phyloP scores from a whole-genome alignment of 257 asterid species.

The Solanum dulcamara region DNA sequence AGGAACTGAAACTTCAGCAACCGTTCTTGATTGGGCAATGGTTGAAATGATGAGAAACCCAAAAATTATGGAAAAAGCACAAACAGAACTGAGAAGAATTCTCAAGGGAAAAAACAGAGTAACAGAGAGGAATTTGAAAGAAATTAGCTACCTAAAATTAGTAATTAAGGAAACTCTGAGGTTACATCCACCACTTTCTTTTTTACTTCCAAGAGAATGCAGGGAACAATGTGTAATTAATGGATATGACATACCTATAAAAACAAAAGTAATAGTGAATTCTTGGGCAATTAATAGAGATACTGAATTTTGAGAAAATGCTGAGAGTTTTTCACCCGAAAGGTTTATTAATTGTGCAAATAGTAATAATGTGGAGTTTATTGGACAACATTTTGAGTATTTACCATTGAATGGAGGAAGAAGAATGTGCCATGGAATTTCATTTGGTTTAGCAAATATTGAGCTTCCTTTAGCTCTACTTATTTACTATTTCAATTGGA shows the following conservation, averaged over 20 bases:
- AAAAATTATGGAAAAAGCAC: background rate
- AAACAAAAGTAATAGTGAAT: background rate
- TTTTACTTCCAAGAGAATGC: background rate
- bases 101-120: background rate
- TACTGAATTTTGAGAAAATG: background rate
- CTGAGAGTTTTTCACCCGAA: background rate
- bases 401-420: background rate
- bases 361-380: background rate
- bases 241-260: background rate
- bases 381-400: background rate
- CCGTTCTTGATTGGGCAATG: background rate
- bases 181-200: background rate
- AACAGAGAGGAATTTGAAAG: background rate
- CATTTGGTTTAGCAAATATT: background rate
- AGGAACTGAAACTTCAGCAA: background rate
- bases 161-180: background rate
- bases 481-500: background rate
- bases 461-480: background rate
- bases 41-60: background rate
- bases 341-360: background rate
- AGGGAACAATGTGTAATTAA: background rate
- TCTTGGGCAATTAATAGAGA: background rate
- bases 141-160: background rate
- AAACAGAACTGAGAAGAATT: background rate
- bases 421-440: background rate